These are phyloP conservation scores for Linderniella brevidens DNA, from an alignment of 257 asterid species.

Conservation along the genomic window DNA sequence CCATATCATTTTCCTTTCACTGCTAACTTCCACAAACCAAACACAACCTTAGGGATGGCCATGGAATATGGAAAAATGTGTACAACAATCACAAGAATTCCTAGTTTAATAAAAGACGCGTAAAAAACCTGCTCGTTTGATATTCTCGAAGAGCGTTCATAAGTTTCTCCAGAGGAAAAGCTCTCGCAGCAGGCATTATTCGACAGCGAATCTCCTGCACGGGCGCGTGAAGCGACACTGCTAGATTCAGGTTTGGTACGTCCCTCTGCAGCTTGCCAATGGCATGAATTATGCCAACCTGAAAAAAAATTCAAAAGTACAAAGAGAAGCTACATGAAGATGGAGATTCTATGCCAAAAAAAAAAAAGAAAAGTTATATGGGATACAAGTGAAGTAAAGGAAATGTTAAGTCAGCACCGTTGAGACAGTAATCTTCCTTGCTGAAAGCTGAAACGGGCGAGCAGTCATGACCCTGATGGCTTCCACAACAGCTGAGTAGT, in stretches of 20 bases:
- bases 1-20: no score
- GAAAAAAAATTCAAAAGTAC: conserved; percentile 4
- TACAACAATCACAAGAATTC: neutral
- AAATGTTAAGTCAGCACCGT: conserved; percentile 41
- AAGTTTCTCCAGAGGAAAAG: conserved; percentile 78
- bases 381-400: conserved; percentile 5
- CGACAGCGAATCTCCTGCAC: conserved; percentile 89
- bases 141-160: conserved; percentile 66
- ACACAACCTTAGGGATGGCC: no score
- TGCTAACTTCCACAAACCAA: no score
- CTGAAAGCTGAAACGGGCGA: conserved; percentile 71
- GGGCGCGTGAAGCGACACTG: conserved; percentile 95
- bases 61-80: conserved; percentile 16
- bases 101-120: conserved; percentile 6
- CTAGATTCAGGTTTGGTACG: conserved; percentile 67
- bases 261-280: conserved; percentile 70
- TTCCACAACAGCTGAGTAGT: conserved; percentile 67
- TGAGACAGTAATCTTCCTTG: conserved; percentile 74
- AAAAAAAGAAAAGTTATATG: no score
- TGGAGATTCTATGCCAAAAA: no score
- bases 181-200: conserved; percentile 99
- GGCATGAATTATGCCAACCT: conserved; percentile 93
- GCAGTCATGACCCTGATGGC: conserved; percentile 76
- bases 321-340: neutral
- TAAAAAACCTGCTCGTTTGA: conserved; percentile 52